phyloP scores from a whole-genome alignment of 164 flowering plant genomes.

The Amborella trichopoda region DNA sequence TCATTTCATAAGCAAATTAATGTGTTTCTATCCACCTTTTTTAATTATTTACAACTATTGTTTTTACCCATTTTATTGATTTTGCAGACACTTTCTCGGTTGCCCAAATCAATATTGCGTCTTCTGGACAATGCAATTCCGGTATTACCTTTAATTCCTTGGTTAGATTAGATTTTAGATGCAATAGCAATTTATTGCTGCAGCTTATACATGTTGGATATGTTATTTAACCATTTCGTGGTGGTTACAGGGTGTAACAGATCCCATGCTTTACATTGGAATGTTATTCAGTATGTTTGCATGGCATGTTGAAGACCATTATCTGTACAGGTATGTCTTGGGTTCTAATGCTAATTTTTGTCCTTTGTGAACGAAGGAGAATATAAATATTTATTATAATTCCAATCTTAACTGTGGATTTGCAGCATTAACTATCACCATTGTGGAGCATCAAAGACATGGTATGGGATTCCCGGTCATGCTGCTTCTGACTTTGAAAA shows the following conservation, averaged over 20 bases:
- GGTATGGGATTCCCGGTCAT: constrained; percentile 97
- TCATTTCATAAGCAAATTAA: no score
- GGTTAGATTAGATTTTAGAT: background rate
- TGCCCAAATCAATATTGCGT: constrained; percentile 68
- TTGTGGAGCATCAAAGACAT: constrained; percentile 96
- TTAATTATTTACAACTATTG: background rate
- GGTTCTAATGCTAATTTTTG: no score
- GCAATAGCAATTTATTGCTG: background rate
- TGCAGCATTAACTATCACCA: constrained; percentile 94
- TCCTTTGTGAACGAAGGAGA: no score
- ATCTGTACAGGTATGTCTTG: constrained; percentile 65
- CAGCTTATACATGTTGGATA: background rate
- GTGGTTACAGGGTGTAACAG: constrained; percentile 84
- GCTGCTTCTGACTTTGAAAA: constrained; percentile 84
- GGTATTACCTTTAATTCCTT: constrained; percentile 25
- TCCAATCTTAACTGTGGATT: background rate
- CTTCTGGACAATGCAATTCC: constrained; percentile 70
- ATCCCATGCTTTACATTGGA: constrained; percentile 99
- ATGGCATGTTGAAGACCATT: constrained; percentile 99
- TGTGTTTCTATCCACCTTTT: no score
- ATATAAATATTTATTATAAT: background rate
- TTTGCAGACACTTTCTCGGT: constrained; percentile 68
- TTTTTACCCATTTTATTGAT: constrained; percentile 5
- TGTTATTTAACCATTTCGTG: constrained; percentile 2
- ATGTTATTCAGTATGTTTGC: constrained; percentile 99